Conservation (phyloP, 495 filamentous ascomycete genomes). For the Podospora comata region DNA sequence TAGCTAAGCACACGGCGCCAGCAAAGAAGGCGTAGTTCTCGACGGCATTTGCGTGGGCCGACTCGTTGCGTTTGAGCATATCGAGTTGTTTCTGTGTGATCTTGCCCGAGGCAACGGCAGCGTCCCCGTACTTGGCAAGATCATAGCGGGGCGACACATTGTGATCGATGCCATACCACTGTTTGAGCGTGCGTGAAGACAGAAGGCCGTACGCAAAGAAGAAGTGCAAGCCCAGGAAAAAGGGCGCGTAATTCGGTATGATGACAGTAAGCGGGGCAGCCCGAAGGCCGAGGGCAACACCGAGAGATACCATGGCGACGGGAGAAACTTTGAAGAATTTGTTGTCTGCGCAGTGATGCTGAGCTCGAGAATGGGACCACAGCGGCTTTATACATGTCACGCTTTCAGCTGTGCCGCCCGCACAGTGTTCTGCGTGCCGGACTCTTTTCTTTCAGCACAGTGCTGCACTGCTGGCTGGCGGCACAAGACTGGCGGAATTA, state of each 20-base stretch:
- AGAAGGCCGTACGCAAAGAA: slow-evolving; percentile 45
- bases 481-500: no score
- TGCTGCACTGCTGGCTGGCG: no score
- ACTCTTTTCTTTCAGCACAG: no score
- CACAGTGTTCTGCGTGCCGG: no score
- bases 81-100: slow-evolving; percentile 44
- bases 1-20: slow-evolving; percentile 35
- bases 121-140: slow-evolving; percentile 48
- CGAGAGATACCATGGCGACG: no score
- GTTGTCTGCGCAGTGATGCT: no score
- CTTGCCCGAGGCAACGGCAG: slow-evolving; percentile 48
- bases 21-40: slow-evolving; percentile 49
- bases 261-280: no score
- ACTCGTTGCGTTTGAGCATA: slow-evolving; percentile 47
- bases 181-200: slow-evolving; percentile 44
- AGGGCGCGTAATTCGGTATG: slow-evolving; percentile 13
- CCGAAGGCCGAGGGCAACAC: no score
- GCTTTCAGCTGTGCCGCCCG: no score
- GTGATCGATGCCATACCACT: slow-evolving; percentile 47
- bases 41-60: slow-evolving; percentile 47
- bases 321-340: no score
- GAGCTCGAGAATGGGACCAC: no score
- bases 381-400: no score
- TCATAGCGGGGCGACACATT: slow-evolving; percentile 51
- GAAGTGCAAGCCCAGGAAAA: slow-evolving; percentile 48